Evolutionary conservation across 2,329 filamentous ascomycete genomes (phyloP).

Genomic region (Neonectria ditissima): DNA sequence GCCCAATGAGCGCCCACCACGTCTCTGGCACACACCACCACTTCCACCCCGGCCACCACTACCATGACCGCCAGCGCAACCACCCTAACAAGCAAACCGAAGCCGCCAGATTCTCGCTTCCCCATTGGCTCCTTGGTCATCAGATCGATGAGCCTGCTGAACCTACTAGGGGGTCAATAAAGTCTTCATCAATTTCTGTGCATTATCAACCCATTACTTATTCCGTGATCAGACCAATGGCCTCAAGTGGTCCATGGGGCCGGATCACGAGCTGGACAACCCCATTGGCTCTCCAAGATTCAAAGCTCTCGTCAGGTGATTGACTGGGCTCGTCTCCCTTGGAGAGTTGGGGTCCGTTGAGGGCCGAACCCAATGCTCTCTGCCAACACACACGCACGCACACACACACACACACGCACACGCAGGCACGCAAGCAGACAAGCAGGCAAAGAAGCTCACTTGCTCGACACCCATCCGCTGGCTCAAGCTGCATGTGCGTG

Average conservation of each 20-base stretch:
- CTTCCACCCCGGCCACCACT: slow-evolving; percentile 35
- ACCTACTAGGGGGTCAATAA: slow-evolving; percentile 7
- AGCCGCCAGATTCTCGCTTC: slow-evolving; percentile 19
- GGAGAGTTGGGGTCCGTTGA: slow-evolving; percentile 5
- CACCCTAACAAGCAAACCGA: slow-evolving; percentile 32
- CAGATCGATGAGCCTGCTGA: slow-evolving; percentile 28
- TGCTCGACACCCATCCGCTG: slow-evolving; percentile 28
- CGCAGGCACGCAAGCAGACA: slow-evolving; percentile 15
- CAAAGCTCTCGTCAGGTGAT: slow-evolving; percentile 8
- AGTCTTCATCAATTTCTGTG: slow-evolving; percentile 9
- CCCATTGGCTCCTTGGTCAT: slow-evolving; percentile 28
- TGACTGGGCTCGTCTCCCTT: slow-evolving; percentile 1
- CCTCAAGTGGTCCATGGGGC: slow-evolving; percentile 9
- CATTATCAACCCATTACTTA: slow-evolving; percentile 17
- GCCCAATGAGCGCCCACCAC: slow-evolving; percentile 52
- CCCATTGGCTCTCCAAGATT: not conserved
- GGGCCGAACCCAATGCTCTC: slow-evolving; percentile 4
- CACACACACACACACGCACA: not conserved
- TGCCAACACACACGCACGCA: slow-evolving; percentile 28
- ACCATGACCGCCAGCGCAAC: slow-evolving; percentile 36
- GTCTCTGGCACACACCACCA: slow-evolving; percentile 50
- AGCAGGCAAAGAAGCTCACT: slow-evolving; percentile 25
- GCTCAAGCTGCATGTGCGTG: slow-evolving; percentile 39
- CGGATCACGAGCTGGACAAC: slow-evolving; percentile 3
- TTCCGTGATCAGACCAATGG: slow-evolving; percentile 19